These are phyloP conservation scores for Haematococcus sp. DNA, from an alignment of 139 green algal species.

Conservation along the genomic window DNA sequence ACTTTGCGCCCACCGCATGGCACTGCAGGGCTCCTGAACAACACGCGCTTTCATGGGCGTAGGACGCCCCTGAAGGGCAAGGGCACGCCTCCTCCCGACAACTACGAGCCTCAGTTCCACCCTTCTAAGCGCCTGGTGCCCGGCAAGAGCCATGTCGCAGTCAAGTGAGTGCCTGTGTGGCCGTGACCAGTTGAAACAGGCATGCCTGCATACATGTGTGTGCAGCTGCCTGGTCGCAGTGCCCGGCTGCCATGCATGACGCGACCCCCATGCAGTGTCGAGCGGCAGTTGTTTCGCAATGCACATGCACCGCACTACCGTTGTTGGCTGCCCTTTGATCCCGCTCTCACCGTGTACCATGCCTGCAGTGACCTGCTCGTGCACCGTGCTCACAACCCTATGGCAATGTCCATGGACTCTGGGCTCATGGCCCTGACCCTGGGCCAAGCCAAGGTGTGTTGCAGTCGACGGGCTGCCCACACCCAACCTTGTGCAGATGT, in stretches of 20 bases:
- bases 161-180: constrained; percentile 5
- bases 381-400: background rate
- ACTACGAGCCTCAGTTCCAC: constrained; percentile 6
- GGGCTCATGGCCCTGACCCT: too few species aligned
- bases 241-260: too few species aligned
- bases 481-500: too few species aligned
- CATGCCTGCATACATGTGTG: background rate
- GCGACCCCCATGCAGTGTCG: too few species aligned
- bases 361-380: background rate
- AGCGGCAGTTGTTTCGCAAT: too few species aligned
- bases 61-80: constrained; percentile 26
- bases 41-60: constrained; percentile 10
- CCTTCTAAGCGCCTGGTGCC: constrained; percentile 14
- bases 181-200: background rate
- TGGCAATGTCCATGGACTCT: background rate
- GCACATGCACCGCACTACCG: too few species aligned
- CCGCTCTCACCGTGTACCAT: background rate
- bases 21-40: constrained; percentile 7
- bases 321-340: too few species aligned
- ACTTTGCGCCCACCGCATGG: background rate
- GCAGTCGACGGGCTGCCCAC: too few species aligned
- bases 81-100: constrained; percentile 13
- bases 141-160: background rate
- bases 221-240: background rate
- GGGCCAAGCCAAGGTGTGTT: too few species aligned